Evolutionary conservation across 306 rosid species (phyloP).

Genomic region (Dryas alaskensis): DNA sequence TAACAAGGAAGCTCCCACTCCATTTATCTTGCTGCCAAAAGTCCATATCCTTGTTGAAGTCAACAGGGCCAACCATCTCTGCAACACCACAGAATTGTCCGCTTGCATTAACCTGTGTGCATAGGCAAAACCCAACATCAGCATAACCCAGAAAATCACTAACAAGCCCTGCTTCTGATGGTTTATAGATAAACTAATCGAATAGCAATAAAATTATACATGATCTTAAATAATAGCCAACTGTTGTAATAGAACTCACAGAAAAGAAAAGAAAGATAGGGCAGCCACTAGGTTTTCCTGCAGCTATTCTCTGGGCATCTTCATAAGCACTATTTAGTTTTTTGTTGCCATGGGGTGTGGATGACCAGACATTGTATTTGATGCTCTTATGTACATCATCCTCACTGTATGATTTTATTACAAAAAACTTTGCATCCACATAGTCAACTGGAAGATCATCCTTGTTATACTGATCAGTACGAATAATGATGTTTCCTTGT

Average conservation of each 20-base stretch:
- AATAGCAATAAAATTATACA: neutral
- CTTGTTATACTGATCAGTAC: slow-evolving; percentile 71
- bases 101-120: slow-evolving; percentile 87
- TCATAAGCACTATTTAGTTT: slow-evolving; percentile 70
- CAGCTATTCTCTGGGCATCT: slow-evolving; percentile 62
- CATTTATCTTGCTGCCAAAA: slow-evolving; percentile 99
- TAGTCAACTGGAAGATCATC: slow-evolving; percentile 67
- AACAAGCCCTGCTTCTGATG: neutral
- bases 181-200: neutral
- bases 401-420: slow-evolving; percentile 92
- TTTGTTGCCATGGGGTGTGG: slow-evolving; percentile 93
- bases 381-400: slow-evolving; percentile 98
- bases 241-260: slow-evolving; percentile 43
- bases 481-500: slow-evolving; percentile 66
- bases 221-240: neutral
- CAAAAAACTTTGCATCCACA: slow-evolving; percentile 74
- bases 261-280: slow-evolving; percentile 82
- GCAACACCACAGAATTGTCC: slow-evolving; percentile 94
- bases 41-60: slow-evolving; percentile 81
- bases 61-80: slow-evolving; percentile 80
- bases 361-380: slow-evolving; percentile 95
- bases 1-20: slow-evolving; percentile 93
- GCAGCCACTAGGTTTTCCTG: slow-evolving; percentile 60
- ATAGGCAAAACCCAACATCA: slow-evolving; percentile 3
- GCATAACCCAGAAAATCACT: slow-evolving; percentile 3